Evolutionary conservation across 176 grass and related monocot species (phyloP).

Genomic region (Aegilops longissima): DNA sequence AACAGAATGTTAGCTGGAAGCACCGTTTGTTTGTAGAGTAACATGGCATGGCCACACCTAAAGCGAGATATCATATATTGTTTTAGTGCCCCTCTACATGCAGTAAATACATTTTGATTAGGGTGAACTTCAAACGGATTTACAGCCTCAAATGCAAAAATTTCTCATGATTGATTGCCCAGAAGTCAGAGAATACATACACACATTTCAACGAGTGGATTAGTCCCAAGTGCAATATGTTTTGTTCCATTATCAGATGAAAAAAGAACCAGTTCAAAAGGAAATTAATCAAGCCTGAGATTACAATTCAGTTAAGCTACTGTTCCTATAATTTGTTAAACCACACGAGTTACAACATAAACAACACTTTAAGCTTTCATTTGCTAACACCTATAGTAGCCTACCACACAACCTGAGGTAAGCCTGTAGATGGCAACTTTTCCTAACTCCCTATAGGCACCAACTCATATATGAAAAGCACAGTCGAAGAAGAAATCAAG

Average conservation of each 20-base stretch:
- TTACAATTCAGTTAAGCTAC: constrained; percentile 3
- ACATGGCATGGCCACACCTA: neutral
- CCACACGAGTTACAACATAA: constrained; percentile 3
- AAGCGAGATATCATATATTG: constrained; percentile 1
- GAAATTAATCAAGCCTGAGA: neutral
- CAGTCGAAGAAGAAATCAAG: neutral
- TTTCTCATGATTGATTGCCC: constrained; percentile 17
- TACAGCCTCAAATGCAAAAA: neutral
- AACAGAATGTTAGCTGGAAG: constrained; percentile 15
- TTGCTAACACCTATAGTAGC: neutral
- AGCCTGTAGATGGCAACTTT: constrained; percentile 14
- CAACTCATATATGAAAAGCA: neutral
- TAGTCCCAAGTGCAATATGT: neutral
- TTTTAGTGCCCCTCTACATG: neutral
- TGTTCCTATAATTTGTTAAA: constrained; percentile 4
- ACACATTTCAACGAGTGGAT: neutral
- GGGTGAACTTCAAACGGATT: neutral
- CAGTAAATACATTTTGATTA: constrained; percentile 21
- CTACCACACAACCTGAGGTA: neutral
- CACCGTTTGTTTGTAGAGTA: neutral
- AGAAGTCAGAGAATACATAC: constrained; percentile 24
- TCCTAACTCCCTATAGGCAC: constrained; percentile 3
- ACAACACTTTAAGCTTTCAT: constrained; percentile 9
- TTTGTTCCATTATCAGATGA: constrained; percentile 7
- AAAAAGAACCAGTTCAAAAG: neutral